These are phyloP conservation scores for Coemansia sp. DNA, from an alignment of 192 early-diverging fungal genomes.

Conservation along the genomic window DNA sequence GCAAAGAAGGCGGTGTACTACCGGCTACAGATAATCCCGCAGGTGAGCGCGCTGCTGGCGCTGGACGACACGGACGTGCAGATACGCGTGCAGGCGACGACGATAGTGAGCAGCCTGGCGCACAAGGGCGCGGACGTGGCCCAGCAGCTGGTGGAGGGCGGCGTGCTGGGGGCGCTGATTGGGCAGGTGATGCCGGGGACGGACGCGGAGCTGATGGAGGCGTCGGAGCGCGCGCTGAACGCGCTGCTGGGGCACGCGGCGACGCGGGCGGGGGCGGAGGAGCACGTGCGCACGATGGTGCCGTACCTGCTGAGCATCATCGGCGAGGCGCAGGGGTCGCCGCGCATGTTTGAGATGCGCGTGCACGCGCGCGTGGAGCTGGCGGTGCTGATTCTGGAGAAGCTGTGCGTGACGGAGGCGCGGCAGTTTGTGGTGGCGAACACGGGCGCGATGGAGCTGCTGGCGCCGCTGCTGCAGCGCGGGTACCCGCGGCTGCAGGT, in stretches of 20 bases:
- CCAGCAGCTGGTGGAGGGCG: slow-evolving; percentile 20
- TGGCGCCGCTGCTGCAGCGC: slow-evolving; percentile 26
- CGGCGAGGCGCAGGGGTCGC: slow-evolving; percentile 8
- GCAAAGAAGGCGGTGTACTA: slow-evolving; percentile 45
- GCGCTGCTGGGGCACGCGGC: slow-evolving; percentile 36
- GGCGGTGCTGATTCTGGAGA: slow-evolving; percentile 38
- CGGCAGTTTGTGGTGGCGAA: slow-evolving; percentile 48
- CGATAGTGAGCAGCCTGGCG: slow-evolving; percentile 43
- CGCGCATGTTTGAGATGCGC: slow-evolving; percentile 21
- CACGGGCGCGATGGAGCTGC: slow-evolving; percentile 32
- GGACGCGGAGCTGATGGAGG: slow-evolving; percentile 27
- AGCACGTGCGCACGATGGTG: slow-evolving; percentile 20
- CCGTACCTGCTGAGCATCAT: slow-evolving; percentile 38
- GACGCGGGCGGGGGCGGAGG: slow-evolving; percentile 23
- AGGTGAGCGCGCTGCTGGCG: slow-evolving; percentile 32
- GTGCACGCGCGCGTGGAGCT: slow-evolving; percentile 41
- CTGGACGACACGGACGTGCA: slow-evolving; percentile 31
- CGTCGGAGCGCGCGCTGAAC: slow-evolving; percentile 46
- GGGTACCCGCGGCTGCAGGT: slow-evolving; percentile 35
- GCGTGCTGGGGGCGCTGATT: slow-evolving; percentile 35
- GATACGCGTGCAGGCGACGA: slow-evolving; percentile 44
- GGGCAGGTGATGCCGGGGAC: slow-evolving; percentile 32
- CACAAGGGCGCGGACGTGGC: slow-evolving; percentile 37
- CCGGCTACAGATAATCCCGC: slow-evolving; percentile 32
- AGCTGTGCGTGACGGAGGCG: slow-evolving; percentile 42